Evolutionary conservation across 1,284 basidiomycete species (phyloP).

Genomic region (Sphaerobolus stellatus): DNA sequence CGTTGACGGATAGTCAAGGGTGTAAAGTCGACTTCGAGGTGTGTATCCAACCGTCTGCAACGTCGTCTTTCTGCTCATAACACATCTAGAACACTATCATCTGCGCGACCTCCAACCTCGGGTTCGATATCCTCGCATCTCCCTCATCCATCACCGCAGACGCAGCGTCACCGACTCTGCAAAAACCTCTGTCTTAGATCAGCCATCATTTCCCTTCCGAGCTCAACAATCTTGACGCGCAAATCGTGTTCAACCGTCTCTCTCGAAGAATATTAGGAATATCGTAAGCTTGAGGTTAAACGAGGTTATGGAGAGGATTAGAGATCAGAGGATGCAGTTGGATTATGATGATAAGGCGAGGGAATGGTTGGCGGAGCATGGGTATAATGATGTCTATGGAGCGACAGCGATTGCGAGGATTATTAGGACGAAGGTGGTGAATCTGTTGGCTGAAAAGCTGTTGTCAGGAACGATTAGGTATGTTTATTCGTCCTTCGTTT

Average conservation of each 20-base stretch:
- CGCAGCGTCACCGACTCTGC: constrained; percentile 70
- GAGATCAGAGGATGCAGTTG: constrained; percentile 65
- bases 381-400: constrained; percentile 86
- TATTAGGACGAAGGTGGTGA: constrained; percentile 75
- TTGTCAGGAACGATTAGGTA: constrained; percentile 74
- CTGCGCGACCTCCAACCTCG: constrained; percentile 59
- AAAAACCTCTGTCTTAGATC: constrained; percentile 66
- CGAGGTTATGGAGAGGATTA: constrained; percentile 72
- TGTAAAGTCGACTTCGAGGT: too few relatives aligned
- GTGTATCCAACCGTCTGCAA: too few relatives aligned
- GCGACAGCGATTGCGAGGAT: constrained; percentile 82
- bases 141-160: constrained; percentile 60
- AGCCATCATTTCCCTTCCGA: constrained; percentile 90
- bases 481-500: too few relatives aligned
- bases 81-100: constrained; percentile 74
- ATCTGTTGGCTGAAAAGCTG: constrained; percentile 75
- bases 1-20: too few relatives aligned
- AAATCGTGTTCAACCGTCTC: constrained; percentile 88
- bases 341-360: constrained; percentile 66
- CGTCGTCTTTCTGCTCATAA: background rate
- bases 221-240: constrained; percentile 84
- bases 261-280: constrained; percentile 68
- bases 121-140: constrained; percentile 74
- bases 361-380: constrained; percentile 75
- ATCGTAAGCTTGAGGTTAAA: constrained; percentile 76